Evolutionary conservation across 257 asterid species (phyloP).

Genomic region (Cinchona pubescens): DNA sequence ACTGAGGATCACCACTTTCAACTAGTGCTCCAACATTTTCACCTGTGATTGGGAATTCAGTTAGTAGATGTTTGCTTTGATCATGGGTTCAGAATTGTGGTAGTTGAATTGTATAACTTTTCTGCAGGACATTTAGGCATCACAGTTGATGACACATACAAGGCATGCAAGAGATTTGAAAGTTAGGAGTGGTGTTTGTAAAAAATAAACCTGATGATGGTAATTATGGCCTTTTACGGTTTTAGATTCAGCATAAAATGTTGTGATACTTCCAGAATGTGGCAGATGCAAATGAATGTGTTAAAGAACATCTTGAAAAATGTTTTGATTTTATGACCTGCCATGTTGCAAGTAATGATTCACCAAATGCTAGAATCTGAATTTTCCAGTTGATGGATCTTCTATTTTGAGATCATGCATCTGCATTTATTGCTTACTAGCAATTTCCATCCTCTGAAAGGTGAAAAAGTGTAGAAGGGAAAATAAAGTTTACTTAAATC

Average conservation of each 20-base stretch:
- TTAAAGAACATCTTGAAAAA: background rate
- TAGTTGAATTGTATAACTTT: slow-evolving; percentile 12
- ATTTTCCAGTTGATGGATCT: background rate
- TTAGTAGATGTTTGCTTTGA: background rate
- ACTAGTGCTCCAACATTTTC: background rate
- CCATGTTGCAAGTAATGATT: background rate
- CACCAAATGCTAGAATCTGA: background rate
- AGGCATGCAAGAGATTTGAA: slow-evolving; percentile 85
- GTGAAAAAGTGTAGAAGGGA: background rate
- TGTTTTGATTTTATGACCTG: background rate
- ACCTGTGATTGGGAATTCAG: background rate
- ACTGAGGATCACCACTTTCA: background rate
- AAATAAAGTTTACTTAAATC: background rate
- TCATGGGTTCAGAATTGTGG: slow-evolving; percentile 8
- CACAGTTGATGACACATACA: slow-evolving; percentile 70
- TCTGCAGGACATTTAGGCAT: slow-evolving; percentile 81
- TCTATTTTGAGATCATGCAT: background rate
- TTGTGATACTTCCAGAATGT: background rate
- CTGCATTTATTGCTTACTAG: background rate
- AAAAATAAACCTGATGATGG: slow-evolving; percentile 80
- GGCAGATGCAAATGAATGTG: background rate
- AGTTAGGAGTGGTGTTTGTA: slow-evolving; percentile 75
- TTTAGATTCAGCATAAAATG: background rate
- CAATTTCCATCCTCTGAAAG: background rate
- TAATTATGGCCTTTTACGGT: slow-evolving; percentile 27